phyloP scores from a whole-genome alignment of 768 basidiomycete genomes.

The Lyophyllum shimeji region DNA sequence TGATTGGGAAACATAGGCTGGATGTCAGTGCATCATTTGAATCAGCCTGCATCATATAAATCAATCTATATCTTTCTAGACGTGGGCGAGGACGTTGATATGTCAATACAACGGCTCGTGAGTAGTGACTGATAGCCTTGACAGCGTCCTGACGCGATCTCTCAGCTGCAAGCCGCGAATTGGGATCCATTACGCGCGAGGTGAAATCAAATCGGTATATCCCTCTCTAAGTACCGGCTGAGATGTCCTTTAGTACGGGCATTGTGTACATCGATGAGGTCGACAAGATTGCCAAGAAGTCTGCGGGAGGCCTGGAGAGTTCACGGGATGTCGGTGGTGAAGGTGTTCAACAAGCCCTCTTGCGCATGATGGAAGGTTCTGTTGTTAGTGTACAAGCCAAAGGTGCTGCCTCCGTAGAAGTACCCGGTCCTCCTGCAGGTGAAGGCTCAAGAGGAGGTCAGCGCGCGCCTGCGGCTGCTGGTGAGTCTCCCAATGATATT shows the following conservation, averaged over 20 bases:
- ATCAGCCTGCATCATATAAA: too few relatives aligned
- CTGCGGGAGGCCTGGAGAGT: conserved; percentile 58
- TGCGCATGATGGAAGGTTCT: conserved; percentile 94
- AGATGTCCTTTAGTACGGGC: conserved; percentile 58
- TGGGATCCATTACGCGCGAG: conserved; percentile 87
- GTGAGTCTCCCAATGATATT: conserved; percentile 23
- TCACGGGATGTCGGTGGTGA: conserved; percentile 92
- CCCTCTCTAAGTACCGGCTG: not conserved
- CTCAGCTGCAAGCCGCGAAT: conserved; percentile 82
- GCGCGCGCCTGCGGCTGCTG: conserved; percentile 39
- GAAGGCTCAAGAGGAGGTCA: conserved; percentile 51
- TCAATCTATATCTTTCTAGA: conserved; percentile 48
- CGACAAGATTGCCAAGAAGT: conserved; percentile 84
- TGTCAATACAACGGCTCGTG: conserved; percentile 83
- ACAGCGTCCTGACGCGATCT: not conserved
- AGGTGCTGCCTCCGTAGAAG: conserved; percentile 46
- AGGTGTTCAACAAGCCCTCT: conserved; percentile 91
- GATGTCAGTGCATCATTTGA: conserved; percentile 49
- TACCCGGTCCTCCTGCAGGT: conserved; percentile 37
- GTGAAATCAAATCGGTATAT: conserved; percentile 33
- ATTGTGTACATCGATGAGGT: conserved; percentile 97
- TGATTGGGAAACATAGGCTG: conserved; percentile 45
- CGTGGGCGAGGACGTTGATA: conserved; percentile 96
- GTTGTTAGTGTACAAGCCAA: conserved; percentile 80
- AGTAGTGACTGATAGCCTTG: conserved; percentile 16